These are phyloP conservation scores for Neurospora terricola DNA, from an alignment of 495 filamentous ascomycete species.

Conservation along the genomic window DNA sequence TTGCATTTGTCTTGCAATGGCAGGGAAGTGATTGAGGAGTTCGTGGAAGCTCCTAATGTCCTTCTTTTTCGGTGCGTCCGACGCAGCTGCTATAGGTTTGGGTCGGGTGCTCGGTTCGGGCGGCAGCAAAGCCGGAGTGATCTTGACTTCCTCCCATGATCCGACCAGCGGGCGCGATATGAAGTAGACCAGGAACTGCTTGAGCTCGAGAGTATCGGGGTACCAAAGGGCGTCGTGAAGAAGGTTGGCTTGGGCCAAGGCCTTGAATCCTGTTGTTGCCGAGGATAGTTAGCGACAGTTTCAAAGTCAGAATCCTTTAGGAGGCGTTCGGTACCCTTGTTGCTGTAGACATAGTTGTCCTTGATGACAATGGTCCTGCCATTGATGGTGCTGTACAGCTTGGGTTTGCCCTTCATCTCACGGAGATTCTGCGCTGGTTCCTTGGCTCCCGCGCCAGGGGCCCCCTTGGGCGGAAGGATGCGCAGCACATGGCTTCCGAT, in stretches of 20 bases:
- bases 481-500: slow-evolving; percentile 93
- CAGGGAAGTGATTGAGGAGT: slow-evolving; percentile 82
- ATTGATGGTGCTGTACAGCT: slow-evolving; percentile 85
- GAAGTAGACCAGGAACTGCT: slow-evolving; percentile 94
- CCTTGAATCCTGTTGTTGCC: slow-evolving; percentile 66
- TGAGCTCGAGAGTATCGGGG: slow-evolving; percentile 67
- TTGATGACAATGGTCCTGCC: slow-evolving; percentile 90
- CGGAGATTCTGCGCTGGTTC: slow-evolving; percentile 63
- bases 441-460: slow-evolving; percentile 48
- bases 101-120: slow-evolving; percentile 16
- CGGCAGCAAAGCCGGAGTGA: slow-evolving; percentile 49
- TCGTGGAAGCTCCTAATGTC: slow-evolving; percentile 87
- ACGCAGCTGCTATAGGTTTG: slow-evolving; percentile 23
- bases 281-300: slow-evolving; percentile 1
- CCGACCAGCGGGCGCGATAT: slow-evolving; percentile 90
- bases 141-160: slow-evolving; percentile 62
- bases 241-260: slow-evolving; percentile 80
- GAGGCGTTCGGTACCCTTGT: slow-evolving; percentile 61
- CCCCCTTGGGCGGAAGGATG: slow-evolving; percentile 50
- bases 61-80: slow-evolving; percentile 58
- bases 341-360: slow-evolving; percentile 86
- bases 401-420: slow-evolving; percentile 86
- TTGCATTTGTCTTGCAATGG: slow-evolving; percentile 97
- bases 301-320: background rate
- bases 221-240: slow-evolving; percentile 83